Base-by-base conservation (phyloP, 129 eudicot species). In the Oenanthe sinensis region DNA sequence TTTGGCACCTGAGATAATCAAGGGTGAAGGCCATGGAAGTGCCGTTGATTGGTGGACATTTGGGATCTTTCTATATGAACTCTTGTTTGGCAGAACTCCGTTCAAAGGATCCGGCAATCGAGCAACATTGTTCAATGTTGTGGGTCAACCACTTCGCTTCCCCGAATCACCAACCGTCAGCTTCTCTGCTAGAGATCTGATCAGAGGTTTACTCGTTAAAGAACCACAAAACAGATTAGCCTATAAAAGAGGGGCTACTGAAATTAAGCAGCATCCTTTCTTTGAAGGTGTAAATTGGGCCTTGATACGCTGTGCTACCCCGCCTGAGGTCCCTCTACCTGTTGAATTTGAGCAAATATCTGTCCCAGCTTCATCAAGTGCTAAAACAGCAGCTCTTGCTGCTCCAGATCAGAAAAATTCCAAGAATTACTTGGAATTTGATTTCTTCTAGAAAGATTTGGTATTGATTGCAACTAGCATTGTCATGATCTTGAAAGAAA, bases 271-370 rank as follows among this genome's bases (percentile, higher is more conserved):
- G 75, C 88, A 85, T 30, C 88, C 88, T 1, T 85, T 85, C 82
- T 85, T 85, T 50, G 88, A 85, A 73, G 84, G 88, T 58, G 88
- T 85, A 45, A 85, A 85, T 52, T 85, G 88, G 88, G 88, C 88
- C 50, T 46, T 85, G 73, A 85, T 85, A 9, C 75, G 88, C 11
- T 75, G 88, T 33, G 83, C 86, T 5, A 82, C 70, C 65, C 88
- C 88, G 6, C 88, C 88, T 13, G 86, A 85, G 63, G 78, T 85
- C 60, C 88, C 88, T 0, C 79, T 76, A 22, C 85, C 88, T 1
- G 82, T 81, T 14, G 87, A 85, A 3, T 20, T 82, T 75, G 84
- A 54, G 24, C 62, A 54, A 43, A 44, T 79, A 30, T 79, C 88
- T 5, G 75, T 80, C 10, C 70, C 82, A 9, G 30, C 80, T 39